Conservation (phyloP, 2,329 filamentous ascomycete species). For the Colletotrichum viniferum region DNA sequence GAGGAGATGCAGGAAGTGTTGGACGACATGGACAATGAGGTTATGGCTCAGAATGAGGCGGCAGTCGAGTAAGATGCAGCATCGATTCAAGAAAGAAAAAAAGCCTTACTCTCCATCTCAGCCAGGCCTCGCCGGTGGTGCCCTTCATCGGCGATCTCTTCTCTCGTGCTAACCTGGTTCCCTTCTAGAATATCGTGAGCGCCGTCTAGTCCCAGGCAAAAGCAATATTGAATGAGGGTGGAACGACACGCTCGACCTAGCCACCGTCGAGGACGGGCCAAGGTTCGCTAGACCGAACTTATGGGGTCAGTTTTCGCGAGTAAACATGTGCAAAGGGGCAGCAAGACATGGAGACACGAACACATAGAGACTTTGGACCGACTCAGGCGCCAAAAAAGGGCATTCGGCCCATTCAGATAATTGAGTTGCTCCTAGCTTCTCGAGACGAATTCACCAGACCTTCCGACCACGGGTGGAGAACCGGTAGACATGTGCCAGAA, state of each 20-base stretch:
- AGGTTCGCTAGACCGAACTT: background rate
- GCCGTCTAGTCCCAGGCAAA: background rate
- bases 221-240: background rate
- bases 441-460: background rate
- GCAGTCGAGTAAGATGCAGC: constrained; percentile 6
- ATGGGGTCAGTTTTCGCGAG: background rate
- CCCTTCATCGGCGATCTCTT: background rate
- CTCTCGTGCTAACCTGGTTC: background rate
- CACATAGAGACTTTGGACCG: background rate
- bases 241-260: background rate
- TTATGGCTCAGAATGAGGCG: constrained; percentile 28
- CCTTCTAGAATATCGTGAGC: constrained; percentile 10
- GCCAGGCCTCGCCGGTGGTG: background rate
- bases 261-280: constrained; percentile 3
- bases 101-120: background rate
- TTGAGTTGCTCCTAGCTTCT: background rate
- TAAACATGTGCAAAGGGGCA: background rate
- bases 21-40: constrained; percentile 46
- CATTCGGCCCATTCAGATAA: background rate
- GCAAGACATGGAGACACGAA: background rate
- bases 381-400: background rate
- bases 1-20: constrained; percentile 63
- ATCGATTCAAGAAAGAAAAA: background rate
- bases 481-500: background rate
- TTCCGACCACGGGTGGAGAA: background rate